These are phyloP conservation scores for Elongisporangium anandrum DNA, from an alignment of 352 stramenopile genomes.

Conservation along the genomic window DNA sequence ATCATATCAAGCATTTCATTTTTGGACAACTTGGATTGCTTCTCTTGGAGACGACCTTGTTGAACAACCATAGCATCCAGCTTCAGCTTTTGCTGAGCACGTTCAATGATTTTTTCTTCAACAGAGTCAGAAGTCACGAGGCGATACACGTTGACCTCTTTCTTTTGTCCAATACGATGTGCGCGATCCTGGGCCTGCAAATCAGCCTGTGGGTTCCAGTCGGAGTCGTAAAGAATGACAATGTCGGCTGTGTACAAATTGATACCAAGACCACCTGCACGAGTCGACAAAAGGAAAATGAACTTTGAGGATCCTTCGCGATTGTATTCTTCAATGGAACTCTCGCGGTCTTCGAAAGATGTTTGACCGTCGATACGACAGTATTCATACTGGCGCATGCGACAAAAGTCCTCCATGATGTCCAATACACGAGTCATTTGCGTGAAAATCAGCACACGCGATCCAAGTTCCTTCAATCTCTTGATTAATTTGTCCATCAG, in stretches of 20 bases:
- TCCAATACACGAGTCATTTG: slow-evolving; percentile 93
- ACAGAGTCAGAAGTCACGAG: slow-evolving; percentile 95
- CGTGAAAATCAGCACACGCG: slow-evolving; percentile 90
- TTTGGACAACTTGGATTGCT: slow-evolving; percentile 92
- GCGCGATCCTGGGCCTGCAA: slow-evolving; percentile 94
- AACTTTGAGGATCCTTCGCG: slow-evolving; percentile 95
- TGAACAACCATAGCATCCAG: slow-evolving; percentile 85
- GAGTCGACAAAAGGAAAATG: slow-evolving; percentile 97
- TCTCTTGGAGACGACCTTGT: slow-evolving; percentile 82
- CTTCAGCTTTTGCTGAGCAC: slow-evolving; percentile 97
- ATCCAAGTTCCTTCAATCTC: slow-evolving; percentile 84
- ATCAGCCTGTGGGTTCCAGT: slow-evolving; percentile 99
- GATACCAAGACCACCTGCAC: slow-evolving; percentile 96
- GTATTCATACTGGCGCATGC: slow-evolving; percentile 90
- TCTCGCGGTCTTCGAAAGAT: slow-evolving; percentile 82
- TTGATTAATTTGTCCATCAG: slow-evolving; percentile 92
- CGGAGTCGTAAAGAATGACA: slow-evolving; percentile 97
- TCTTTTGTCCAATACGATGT: slow-evolving; percentile 98
- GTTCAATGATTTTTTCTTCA: slow-evolving; percentile 99
- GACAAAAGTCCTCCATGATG: slow-evolving; percentile 95
- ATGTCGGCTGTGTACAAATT: slow-evolving; percentile 99
- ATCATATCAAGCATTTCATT: slow-evolving; percentile 97
- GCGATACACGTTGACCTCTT: slow-evolving; percentile 95
- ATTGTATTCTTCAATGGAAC: slow-evolving; percentile 95
- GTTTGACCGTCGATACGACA: slow-evolving; percentile 89